Evolutionary conservation across 352 stramenopile genomes (phyloP), one percentile per base, ranked within the genome.

Genomic region (Pythium aristosporum): DNA sequence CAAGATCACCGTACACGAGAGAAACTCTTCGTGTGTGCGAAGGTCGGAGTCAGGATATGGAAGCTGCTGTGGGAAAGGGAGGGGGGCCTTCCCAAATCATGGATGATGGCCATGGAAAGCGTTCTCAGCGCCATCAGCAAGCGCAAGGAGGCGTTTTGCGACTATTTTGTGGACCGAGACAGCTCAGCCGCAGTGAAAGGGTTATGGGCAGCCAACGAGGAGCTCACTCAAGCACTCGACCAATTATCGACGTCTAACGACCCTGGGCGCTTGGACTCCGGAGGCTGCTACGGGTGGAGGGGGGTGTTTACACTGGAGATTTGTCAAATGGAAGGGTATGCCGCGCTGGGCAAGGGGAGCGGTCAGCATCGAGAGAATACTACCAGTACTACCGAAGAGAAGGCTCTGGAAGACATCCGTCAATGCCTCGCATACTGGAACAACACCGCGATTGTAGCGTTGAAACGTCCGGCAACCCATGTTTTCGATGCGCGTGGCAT

Each of bases 231-330:
- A 25, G 54, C 74, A 18, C 59, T 72, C 42, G 44, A 59, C 0
- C 63, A 68, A 20, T 55, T 89, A 4, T 65, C 34, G 2, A n/a
- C 11, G 10, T 8, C 39, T 2, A 37, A 51, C 5, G 28, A 25
- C 36, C 16, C 25, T 6, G 0, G n/a, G 11, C 9, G 13, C 0
- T 47, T 74, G 20, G 76, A 86, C 59, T 18, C 85, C 11, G 83
- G 79, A 42, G 80, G 76, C 25, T 71, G 79, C 9, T 79, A 77
- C 56, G 83, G 76, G 21, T 92, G 80, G 83, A 71, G 77, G 47
- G 80, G 83, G 5, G 72, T 90, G 8, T 58, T 90, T 30, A 63
- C 65, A 5, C 77, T 89, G 68, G 82, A 92, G 57, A 71, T 89
- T 59, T 62, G 57, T 18, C 63, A 70, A 32, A 61, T 70, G 56